A percentile compares a stretch with the other conserved stretches of the same genome.
Evolutionary conservation across 768 basidiomycete species (phyloP).

Genomic region (Tylopilus subfusipes): DNA sequence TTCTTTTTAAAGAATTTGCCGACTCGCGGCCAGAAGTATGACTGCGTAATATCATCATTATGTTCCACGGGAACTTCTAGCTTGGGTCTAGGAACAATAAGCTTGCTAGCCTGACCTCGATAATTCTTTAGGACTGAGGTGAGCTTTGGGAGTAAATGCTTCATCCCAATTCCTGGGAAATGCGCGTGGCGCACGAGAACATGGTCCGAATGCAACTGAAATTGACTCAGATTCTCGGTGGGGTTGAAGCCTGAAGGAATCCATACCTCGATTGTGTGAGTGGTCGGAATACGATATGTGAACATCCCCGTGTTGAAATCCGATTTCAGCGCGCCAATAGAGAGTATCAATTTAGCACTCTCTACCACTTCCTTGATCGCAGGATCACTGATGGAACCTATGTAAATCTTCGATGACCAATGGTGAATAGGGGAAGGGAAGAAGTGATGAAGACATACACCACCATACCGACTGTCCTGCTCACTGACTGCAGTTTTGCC

Average conservation of each 20-base stretch:
- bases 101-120: conserved; percentile 36
- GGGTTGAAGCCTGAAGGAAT: not conserved
- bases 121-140: conserved; percentile 49
- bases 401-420: conserved; percentile 54
- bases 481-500: conserved; percentile 79
- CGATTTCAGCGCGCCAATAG: conserved; percentile 63
- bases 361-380: conserved; percentile 71
- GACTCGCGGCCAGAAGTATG: conserved; percentile 82
- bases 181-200: conserved; percentile 61
- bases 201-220: conserved; percentile 72
- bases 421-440: not conserved
- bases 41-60: conserved; percentile 60
- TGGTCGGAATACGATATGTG: conserved; percentile 63
- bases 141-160: conserved; percentile 69
- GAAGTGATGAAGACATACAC: conserved; percentile 46
- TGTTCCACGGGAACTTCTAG: conserved; percentile 48
- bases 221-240: not conserved
- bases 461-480: conserved; percentile 68
- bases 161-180: conserved; percentile 72
- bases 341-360: conserved; percentile 68
- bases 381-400: conserved; percentile 67
- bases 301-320: conserved; percentile 92
- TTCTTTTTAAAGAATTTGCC: conserved; percentile 64
- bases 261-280: conserved; percentile 59
- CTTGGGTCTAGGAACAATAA: conserved; percentile 43